Conservation (phyloP, 768 basidiomycete genomes). For the Panaeolus papilionaceus region DNA sequence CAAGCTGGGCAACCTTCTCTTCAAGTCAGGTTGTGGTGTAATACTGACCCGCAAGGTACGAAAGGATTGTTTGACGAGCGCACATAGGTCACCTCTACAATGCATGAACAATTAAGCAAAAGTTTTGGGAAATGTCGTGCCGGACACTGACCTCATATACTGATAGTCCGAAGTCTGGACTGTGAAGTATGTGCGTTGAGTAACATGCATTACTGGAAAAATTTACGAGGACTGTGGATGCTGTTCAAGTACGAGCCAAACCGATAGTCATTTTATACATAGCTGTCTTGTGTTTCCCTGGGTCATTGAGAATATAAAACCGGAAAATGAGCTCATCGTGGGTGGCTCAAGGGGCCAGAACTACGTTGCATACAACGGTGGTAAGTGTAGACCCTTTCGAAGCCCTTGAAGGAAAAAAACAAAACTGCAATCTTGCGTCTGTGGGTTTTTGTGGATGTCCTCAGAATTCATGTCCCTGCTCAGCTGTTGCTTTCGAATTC, state of each 20-base stretch:
- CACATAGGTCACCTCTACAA: neutral
- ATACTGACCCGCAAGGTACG: neutral
- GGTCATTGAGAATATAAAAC: neutral
- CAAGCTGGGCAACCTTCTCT: slow-evolving; percentile 1
- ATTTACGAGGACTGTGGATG: neutral
- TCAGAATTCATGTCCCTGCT: neutral
- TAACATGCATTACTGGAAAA: neutral
- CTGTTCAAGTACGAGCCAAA: neutral
- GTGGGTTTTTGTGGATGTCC: neutral
- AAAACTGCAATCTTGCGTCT: neutral
- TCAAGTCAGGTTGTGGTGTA: neutral
- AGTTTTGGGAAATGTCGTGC: neutral
- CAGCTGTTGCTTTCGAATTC: neutral
- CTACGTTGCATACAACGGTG: neutral
- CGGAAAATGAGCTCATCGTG: slow-evolving; percentile 3
- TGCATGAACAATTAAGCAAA: neutral
- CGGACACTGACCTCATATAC: neutral
- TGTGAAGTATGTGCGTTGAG: neutral
- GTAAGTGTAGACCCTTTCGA: neutral
- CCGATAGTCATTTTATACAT: neutral
- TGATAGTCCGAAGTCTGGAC: neutral
- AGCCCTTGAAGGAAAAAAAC: neutral
- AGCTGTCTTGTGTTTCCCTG: neutral
- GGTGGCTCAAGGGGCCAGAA: neutral
- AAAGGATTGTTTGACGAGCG: neutral